Evolutionary conservation across 1,284 basidiomycete species (phyloP).

Genomic region (Puccinia hordei): DNA sequence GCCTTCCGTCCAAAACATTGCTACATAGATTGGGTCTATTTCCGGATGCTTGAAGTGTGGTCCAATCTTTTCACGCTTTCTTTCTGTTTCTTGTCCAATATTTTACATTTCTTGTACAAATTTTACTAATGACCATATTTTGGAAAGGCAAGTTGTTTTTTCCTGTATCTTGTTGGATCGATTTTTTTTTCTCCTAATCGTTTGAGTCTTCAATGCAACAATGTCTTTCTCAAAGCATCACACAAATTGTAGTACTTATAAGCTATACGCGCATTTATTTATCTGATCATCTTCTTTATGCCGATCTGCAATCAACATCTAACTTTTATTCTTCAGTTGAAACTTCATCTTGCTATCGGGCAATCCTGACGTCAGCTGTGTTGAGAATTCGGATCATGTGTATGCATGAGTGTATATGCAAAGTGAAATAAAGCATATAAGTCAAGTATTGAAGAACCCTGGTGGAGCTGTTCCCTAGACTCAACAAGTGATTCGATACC

Average conservation of each 20-base stretch:
- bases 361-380: no score
- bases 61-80: background rate
- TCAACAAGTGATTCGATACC: no score
- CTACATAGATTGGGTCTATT: background rate
- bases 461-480: no score
- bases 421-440: no score
- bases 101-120: background rate
- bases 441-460: no score
- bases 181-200: background rate
- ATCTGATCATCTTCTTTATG: no score
- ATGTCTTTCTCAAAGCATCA: background rate
- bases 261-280: no score
- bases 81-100: background rate
- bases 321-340: no score
- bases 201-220: background rate
- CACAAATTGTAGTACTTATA: background rate
- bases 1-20: background rate
- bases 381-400: no score
- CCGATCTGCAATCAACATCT: no score
- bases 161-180: background rate
- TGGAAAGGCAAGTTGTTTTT: background rate
- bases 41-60: background rate
- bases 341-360: no score
- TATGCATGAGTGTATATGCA: no score
- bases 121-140: background rate